Percentiles rank a stretch among this genome's conserved stretches.
phyloP scores from a whole-genome alignment of 805 yeast species.

The Brettanomyces bruxellensis region DNA sequence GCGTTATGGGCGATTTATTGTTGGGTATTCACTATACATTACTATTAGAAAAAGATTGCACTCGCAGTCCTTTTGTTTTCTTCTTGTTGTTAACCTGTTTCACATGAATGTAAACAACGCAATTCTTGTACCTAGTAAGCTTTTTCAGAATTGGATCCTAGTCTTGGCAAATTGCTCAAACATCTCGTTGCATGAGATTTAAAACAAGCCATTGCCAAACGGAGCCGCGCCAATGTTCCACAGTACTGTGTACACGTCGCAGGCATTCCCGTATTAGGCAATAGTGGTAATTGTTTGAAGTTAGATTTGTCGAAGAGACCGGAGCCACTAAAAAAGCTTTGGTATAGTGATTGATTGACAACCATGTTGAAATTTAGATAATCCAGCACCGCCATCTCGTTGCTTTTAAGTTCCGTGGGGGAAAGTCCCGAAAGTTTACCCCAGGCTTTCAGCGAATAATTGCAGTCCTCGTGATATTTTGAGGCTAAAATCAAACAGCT shows the following conservation, averaged over 20 bases:
- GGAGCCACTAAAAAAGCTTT: background rate
- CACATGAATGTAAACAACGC: no score
- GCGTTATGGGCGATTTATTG: constrained; percentile 6
- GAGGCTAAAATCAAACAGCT: constrained; percentile 62
- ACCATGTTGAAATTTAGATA: constrained; percentile 49
- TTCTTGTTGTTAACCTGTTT: no score
- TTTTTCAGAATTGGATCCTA: no score
- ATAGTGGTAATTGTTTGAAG: background rate
- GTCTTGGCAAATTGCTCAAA: background rate
- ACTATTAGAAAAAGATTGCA: no score
- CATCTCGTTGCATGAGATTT: constrained; percentile 2
- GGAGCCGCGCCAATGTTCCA: constrained; percentile 2
- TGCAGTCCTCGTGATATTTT: constrained; percentile 66
- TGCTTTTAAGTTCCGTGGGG: constrained; percentile 34
- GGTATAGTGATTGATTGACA: constrained; percentile 26
- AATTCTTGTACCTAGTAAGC: no score
- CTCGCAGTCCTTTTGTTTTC: no score
- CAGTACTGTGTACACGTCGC: background rate
- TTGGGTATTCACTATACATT: background rate
- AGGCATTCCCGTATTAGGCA: constrained; percentile 1
- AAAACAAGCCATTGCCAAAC: background rate
- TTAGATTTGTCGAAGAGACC: background rate
- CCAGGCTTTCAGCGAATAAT: constrained; percentile 66
- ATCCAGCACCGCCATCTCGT: constrained; percentile 44
- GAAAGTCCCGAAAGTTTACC: constrained; percentile 61